Base-by-base conservation (phyloP, 2,329 filamentous ascomycete species). In the Fusarium lyarnte region DNA sequence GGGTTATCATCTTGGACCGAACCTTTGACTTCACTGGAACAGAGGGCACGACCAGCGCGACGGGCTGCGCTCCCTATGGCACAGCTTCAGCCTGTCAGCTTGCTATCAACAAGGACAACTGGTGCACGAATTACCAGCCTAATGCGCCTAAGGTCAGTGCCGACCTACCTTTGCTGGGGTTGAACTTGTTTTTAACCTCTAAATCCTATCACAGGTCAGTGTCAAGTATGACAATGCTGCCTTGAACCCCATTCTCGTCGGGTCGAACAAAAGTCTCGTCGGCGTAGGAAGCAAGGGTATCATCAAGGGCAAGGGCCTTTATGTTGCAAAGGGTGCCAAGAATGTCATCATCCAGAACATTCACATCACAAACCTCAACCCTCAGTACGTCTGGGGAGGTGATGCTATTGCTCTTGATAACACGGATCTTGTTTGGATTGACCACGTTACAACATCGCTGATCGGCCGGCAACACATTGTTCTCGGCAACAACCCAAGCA, bases 341-440 rank as follows among this genome's bases (percentile, higher is more conserved):
- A 89, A 91, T 78, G 80, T 91, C 78, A 90, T 91, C 75, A 87
- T 90, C 77, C 88, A 89, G 83, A 89, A 88, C 79, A 82, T 89
- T 61, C 83, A 86, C 45, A 84, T 89, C 73, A 88, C 86, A 46
- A 81, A 87, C 49, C 78, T 90, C 43, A 89, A 90, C 82, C 84
- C 87, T 13, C 76, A 87, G 77, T 88, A 88, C 74, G 87, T 90
- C 70, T 89, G 88, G 88, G 88, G 88, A 54, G 88, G 87, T 39
- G 88, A 89, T 76, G 87, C 84, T 38, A 87, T 90, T 74, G 87
- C 86, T 27, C 76, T 89, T 14, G 81, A 53, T 5, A 53, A 64
- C 9, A 49, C 62, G 1, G 62, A 64, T n/a, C 62, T 64, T 16
- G 62, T 64, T 7, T 63, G 58, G 61, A 42, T 64, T 6, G 58